Evolutionary conservation across 805 yeast genomes (phyloP).

Genomic region (Schizosaccharomyces lindneri): DNA sequence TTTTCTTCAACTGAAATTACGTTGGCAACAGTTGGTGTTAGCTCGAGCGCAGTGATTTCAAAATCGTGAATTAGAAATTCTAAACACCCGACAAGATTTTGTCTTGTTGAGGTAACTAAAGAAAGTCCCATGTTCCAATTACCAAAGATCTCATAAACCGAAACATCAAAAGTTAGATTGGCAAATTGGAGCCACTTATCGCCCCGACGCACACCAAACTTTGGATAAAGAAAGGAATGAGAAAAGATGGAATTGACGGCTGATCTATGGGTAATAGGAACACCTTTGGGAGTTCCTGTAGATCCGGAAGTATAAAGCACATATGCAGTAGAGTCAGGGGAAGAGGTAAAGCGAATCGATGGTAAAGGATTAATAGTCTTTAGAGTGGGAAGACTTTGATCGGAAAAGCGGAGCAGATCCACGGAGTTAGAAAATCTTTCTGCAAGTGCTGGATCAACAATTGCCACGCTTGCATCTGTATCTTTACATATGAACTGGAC

Average conservation of each 20-base stretch:
- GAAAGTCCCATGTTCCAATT: slow-evolving; percentile 7
- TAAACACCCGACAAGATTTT: slow-evolving; percentile 6
- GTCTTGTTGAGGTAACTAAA: slow-evolving; percentile 7
- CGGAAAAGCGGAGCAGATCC: background rate
- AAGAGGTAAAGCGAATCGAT: background rate
- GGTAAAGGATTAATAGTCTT: background rate
- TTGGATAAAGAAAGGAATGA: slow-evolving; percentile 5
- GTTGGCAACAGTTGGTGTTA: slow-evolving; percentile 11
- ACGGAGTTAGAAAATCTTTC: background rate
- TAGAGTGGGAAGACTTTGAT: background rate
- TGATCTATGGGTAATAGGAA: slow-evolving; percentile 13
- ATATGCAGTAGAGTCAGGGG: slow-evolving; percentile 16
- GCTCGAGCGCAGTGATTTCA: slow-evolving; percentile 7
- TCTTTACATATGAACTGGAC: slow-evolving; percentile 7
- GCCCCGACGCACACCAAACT: background rate
- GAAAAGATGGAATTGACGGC: slow-evolving; percentile 8
- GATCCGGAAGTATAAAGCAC: slow-evolving; percentile 29
- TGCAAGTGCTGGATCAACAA: slow-evolving; percentile 1
- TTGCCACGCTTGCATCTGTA: slow-evolving; percentile 5
- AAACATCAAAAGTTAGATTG: slow-evolving; percentile 10
- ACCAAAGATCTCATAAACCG: slow-evolving; percentile 10
- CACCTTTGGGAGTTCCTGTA: slow-evolving; percentile 30
- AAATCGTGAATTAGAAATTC: slow-evolving; percentile 4
- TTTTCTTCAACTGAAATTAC: slow-evolving; percentile 4
- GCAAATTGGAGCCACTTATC: slow-evolving; percentile 10